These are phyloP conservation scores for Acarospora socialis DNA, from an alignment of 2,329 filamentous ascomycete species.

Conservation along the genomic window DNA sequence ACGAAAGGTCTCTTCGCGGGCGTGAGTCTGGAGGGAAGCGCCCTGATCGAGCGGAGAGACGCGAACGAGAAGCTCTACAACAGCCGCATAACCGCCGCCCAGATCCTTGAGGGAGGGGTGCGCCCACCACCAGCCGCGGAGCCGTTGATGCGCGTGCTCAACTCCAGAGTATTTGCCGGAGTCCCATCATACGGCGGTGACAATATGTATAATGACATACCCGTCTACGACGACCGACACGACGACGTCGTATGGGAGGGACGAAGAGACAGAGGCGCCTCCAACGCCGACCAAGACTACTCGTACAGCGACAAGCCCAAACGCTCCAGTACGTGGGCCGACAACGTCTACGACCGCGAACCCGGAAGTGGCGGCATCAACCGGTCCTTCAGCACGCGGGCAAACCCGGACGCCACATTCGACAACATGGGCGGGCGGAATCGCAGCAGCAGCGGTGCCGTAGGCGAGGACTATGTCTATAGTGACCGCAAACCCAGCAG, in stretches of 20 bases:
- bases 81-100: constrained; percentile 61
- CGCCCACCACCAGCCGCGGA: constrained; percentile 67
- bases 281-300: constrained; percentile 37
- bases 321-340: constrained; percentile 34
- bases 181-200: constrained; percentile 39
- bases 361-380: constrained; percentile 18
- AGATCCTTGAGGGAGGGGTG: constrained; percentile 67
- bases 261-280: constrained; percentile 47
- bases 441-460: constrained; percentile 9
- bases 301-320: constrained; percentile 39
- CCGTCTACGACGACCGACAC: constrained; percentile 71
- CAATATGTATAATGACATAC: constrained; percentile 82
- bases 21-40: constrained; percentile 84
- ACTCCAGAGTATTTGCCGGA: constrained; percentile 72
- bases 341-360: constrained; percentile 34
- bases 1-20: constrained; percentile 95
- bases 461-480: constrained; percentile 36
- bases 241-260: constrained; percentile 80
- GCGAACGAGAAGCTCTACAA: constrained; percentile 96
- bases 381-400: constrained; percentile 23
- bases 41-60: constrained; percentile 85
- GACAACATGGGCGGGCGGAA: constrained; percentile 12
- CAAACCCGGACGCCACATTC: constrained; percentile 22
- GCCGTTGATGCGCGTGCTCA: constrained; percentile 71
- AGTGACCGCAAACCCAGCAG: constrained; percentile 53